phyloP scores from a whole-genome alignment of 176 grass and related monocot species.

The Microstegium vimineum region DNA sequence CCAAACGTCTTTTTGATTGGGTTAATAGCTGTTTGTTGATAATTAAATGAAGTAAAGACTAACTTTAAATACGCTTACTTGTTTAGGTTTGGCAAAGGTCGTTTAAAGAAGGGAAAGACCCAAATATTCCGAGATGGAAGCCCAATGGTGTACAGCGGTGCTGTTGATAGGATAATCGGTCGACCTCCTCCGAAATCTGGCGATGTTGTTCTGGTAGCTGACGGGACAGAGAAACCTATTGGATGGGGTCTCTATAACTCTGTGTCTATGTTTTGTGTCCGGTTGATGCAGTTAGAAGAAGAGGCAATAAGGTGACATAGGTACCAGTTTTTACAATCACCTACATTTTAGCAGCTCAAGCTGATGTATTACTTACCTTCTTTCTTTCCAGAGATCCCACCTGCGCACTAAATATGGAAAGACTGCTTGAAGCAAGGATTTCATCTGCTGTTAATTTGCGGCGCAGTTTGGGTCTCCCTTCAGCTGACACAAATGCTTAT shows the following conservation, averaged over 20 bases:
- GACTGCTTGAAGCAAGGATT: slow-evolving; percentile 81
- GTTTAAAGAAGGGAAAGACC: slow-evolving; percentile 92
- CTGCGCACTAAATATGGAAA: slow-evolving; percentile 82
- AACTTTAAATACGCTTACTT: background rate
- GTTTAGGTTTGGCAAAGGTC: slow-evolving; percentile 79
- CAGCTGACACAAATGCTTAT: slow-evolving; percentile 76
- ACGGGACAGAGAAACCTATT: slow-evolving; percentile 76
- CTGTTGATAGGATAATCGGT: slow-evolving; percentile 73
- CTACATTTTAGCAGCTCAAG: background rate
- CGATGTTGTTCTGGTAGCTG: slow-evolving; percentile 81
- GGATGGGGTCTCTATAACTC: slow-evolving; percentile 94
- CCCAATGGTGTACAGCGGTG: slow-evolving; percentile 96
- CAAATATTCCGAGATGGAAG: slow-evolving; percentile 85
- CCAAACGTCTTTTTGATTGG: background rate
- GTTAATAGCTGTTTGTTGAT: background rate
- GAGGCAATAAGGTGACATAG: slow-evolving; percentile 64
- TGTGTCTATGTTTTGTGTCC: slow-evolving; percentile 95
- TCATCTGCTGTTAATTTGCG: slow-evolving; percentile 60
- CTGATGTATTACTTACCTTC: slow-evolving; percentile 7
- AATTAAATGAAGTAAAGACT: background rate
- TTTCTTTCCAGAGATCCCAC: slow-evolving; percentile 56
- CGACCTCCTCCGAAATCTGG: slow-evolving; percentile 74
- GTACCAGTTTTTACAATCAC: background rate
- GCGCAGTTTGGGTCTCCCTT: slow-evolving; percentile 58
- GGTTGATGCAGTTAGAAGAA: slow-evolving; percentile 93